These are phyloP conservation scores for Trametes pubescens DNA, from an alignment of 1,284 basidiomycete species.

Conservation along the genomic window DNA sequence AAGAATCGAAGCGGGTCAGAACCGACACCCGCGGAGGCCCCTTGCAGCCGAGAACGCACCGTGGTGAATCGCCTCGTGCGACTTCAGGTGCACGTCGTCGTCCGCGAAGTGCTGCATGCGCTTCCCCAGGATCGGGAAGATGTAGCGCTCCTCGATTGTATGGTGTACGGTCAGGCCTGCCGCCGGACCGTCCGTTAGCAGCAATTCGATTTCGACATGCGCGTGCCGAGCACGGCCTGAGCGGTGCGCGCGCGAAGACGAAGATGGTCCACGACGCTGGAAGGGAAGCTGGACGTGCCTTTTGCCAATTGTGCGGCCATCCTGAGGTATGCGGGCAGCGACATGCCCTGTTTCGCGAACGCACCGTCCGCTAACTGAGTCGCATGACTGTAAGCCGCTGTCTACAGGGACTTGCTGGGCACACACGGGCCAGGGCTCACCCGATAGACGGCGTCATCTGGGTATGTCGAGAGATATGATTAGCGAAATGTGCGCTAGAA, in stretches of 20 bases:
- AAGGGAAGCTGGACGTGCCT: constrained; percentile 14
- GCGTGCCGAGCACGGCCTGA: neutral
- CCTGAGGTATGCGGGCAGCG: constrained; percentile 39
- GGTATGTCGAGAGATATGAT: neutral
- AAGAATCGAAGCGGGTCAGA: neutral
- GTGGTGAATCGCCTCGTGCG: constrained; percentile 73
- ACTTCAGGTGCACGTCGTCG: constrained; percentile 61
- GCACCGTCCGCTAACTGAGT: constrained; percentile 43
- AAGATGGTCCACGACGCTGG: neutral
- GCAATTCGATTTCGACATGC: neutral
- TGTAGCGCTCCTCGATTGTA: constrained; percentile 66
- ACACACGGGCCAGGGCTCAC: constrained; percentile 20
- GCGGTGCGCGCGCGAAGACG: neutral
- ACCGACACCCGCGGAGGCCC: neutral
- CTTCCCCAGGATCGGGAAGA: constrained; percentile 72
- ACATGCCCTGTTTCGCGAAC: constrained; percentile 40
- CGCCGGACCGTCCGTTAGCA: neutral
- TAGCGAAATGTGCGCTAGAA: neutral
- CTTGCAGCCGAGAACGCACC: constrained; percentile 51
- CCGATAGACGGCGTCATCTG: constrained; percentile 41
- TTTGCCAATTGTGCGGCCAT: constrained; percentile 35
- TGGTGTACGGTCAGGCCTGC: constrained; percentile 70
- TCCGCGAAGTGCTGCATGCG: constrained; percentile 68
- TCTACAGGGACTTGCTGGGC: too few relatives aligned
- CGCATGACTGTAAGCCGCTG: neutral